Base-by-base conservation (phyloP, 768 basidiomycete species). In the Hericium rajendrae region DNA sequence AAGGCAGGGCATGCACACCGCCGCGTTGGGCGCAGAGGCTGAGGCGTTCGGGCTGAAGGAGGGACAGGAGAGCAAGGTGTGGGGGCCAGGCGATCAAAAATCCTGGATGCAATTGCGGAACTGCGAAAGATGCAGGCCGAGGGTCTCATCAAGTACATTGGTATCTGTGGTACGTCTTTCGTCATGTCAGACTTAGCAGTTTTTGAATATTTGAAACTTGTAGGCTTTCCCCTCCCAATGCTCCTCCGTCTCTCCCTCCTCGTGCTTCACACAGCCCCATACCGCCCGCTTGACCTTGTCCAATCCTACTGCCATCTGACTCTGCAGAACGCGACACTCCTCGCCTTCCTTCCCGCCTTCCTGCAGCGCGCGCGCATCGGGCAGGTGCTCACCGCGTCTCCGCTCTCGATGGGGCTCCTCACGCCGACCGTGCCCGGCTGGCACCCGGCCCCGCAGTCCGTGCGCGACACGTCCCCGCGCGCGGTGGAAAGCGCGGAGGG, bases 361-460 rank as follows among this genome's bases (percentile, higher is more conserved):
- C 73, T 74, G 60, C 67, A 71, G 18, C 84, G 86, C 22, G 90
- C 89, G 0, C 72, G 79, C 52, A 78, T 94, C 48, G 67, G 69
- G 56, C 86, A 89, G 56, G 74, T 94, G 28, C 54, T 92, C 53
- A 74, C 85, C 2, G 92, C 92, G 1, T 91, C 91, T 2, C 92
- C 92, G 8, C 75, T 94, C 54, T 85, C 80, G 66, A 94, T 94
- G 91, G 86, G 85, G 0, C 78, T 94, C 3, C 76, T 94, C 38
- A 82, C 83, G 0, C 57, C 74, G 2, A 67, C 66, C 0, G 75
- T 78, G 2, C 86, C 86, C 1, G 12, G 68, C 2, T 94, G 91
- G 91, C 90, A 93, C 65, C 89, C 91, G 15, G 88, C 89, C 6
- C 78, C 89, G 18, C 64, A 68, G 13, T 70, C 65, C 12, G 58